Conservation (phyloP, 345 rosid genomes). For the Rhizophora mangle region DNA sequence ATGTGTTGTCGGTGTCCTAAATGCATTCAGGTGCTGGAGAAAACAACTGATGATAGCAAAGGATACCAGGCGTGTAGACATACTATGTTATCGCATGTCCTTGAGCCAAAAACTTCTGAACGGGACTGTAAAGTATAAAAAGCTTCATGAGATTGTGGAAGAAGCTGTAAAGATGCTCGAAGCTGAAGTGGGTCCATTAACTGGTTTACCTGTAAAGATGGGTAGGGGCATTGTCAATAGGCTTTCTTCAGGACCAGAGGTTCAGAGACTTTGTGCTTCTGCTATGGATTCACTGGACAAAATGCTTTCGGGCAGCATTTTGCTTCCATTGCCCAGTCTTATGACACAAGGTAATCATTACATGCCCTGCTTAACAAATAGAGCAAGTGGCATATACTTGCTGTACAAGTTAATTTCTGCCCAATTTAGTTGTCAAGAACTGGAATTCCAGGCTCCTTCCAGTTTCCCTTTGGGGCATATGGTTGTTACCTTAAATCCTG, state of each 20-base stretch:
- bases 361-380: background rate
- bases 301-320: conserved; percentile 31
- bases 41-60: conserved; percentile 67
- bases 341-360: conserved; percentile 38
- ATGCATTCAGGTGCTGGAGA: conserved; percentile 65
- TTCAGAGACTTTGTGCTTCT: conserved; percentile 63
- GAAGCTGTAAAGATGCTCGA: conserved; percentile 78
- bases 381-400: background rate
- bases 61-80: conserved; percentile 70
- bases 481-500: background rate
- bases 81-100: conserved; percentile 73
- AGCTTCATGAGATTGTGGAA: conserved; percentile 53
- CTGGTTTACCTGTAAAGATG: conserved; percentile 78
- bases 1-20: background rate
- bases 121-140: conserved; percentile 51
- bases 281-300: conserved; percentile 66
- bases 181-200: conserved; percentile 78
- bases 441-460: background rate
- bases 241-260: conserved; percentile 72
- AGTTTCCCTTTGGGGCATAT: background rate
- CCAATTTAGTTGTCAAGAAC: too few relatives aligned
- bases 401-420: too few relatives aligned
- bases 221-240: conserved; percentile 86
- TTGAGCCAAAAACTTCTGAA: conserved; percentile 65
- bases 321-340: conserved; percentile 21